Conservation (phyloP, 495 filamentous ascomycete genomes). For the Neurospora discreta region DNA sequence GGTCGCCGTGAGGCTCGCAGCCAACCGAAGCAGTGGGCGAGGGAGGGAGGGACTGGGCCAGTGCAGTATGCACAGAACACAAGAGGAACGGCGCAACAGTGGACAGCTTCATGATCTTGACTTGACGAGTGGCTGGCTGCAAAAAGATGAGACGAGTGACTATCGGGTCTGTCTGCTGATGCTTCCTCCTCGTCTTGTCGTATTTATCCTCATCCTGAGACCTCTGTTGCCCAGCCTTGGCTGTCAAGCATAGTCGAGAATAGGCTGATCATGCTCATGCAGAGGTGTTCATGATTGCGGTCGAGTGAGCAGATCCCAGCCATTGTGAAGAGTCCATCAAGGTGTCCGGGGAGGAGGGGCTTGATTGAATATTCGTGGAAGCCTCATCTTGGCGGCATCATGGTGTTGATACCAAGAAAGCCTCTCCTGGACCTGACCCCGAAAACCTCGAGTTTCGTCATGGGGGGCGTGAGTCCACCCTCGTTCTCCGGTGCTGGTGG, state of each 20-base stretch:
- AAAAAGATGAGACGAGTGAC: neutral
- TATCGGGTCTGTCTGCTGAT: neutral
- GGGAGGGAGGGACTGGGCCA: slow-evolving; percentile 15
- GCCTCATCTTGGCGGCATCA: neutral
- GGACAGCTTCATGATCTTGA: slow-evolving; percentile 14
- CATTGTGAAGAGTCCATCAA: neutral
- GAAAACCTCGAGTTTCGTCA: neutral
- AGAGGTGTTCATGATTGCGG: neutral
- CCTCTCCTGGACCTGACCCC: neutral
- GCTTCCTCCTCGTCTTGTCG: neutral
- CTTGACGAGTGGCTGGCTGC: neutral
- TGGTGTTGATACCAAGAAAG: neutral
- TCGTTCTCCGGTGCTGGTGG: neutral
- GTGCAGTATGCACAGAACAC: slow-evolving; percentile 11
- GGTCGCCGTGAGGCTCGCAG: slow-evolving; percentile 26
- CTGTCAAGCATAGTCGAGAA: neutral
- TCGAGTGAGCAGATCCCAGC: neutral
- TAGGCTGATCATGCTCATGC: slow-evolving; percentile 1
- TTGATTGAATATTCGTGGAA: neutral
- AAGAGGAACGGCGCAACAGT: slow-evolving; percentile 8
- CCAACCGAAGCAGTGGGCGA: slow-evolving; percentile 28
- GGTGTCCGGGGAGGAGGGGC: neutral
- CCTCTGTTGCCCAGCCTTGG: neutral
- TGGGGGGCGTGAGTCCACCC: neutral
- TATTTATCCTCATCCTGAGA: neutral